Percentiles rank a stretch among this genome's conserved stretches.
Conservation (phyloP, 139 green algal genomes). For the Chlorella vulgaris region DNA sequence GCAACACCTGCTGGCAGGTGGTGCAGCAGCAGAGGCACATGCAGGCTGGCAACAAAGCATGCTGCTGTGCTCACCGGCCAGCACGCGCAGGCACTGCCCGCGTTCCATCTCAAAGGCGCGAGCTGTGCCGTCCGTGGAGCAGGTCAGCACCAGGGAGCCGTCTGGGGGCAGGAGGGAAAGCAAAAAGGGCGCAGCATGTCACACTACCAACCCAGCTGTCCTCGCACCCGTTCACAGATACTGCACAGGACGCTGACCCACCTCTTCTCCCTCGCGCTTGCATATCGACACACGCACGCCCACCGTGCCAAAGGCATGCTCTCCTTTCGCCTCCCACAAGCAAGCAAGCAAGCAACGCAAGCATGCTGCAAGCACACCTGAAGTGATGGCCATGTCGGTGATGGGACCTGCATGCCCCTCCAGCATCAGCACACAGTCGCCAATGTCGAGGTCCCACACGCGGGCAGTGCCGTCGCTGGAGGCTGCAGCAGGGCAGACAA, state of each 20-base stretch:
- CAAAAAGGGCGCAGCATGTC: background rate
- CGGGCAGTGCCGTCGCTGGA: slow-evolving; percentile 68
- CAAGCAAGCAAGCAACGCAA: background rate
- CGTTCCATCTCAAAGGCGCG: slow-evolving; percentile 60
- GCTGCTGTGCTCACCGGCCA: slow-evolving; percentile 26
- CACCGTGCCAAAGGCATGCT: background rate
- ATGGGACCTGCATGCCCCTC: slow-evolving; percentile 45
- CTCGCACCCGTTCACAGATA: no score
- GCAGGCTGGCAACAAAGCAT: background rate
- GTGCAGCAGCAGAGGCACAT: no score
- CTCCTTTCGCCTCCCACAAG: background rate
- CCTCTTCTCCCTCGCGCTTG: no score
- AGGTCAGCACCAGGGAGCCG: slow-evolving; percentile 54
- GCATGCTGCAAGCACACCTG: background rate
- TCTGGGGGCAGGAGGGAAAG: slow-evolving; percentile 13
- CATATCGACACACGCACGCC: background rate
- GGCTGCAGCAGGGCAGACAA: slow-evolving; percentile 22
- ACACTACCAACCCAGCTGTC: no score
- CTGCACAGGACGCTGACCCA: no score
- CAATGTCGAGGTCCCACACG: slow-evolving; percentile 86
- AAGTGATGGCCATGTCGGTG: slow-evolving; percentile 44
- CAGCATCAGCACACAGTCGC: slow-evolving; percentile 81
- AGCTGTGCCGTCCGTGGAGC: slow-evolving; percentile 51
- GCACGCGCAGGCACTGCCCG: slow-evolving; percentile 49
- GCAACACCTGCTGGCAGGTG: no score